Conservation (phyloP, 75 land plant genomes). For the Larix kaempferi region DNA sequence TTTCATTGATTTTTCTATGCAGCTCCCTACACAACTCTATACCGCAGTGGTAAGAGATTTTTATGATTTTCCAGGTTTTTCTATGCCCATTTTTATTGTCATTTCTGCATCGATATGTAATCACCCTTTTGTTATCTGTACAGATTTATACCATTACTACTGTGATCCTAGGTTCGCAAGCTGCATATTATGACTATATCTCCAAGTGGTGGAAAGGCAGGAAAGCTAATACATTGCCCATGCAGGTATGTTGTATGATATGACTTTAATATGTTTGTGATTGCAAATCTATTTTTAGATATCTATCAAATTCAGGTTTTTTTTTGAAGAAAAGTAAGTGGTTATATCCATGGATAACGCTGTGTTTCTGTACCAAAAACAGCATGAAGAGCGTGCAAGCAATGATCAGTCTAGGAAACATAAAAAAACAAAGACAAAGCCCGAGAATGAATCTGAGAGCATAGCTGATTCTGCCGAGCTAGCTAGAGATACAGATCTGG, state of each 20-base stretch:
- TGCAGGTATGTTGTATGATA: constrained; percentile 10
- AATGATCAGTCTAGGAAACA: background rate
- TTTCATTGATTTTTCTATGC: constrained; percentile 18
- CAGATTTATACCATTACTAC: constrained; percentile 81
- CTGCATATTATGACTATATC: constrained; percentile 52
- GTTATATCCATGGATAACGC: background rate
- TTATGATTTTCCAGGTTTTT: background rate
- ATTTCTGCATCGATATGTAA: constrained; percentile 32
- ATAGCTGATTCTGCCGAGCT: background rate
- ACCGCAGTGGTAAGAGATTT: constrained; percentile 62
- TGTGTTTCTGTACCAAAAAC: background rate
- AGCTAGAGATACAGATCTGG: background rate
- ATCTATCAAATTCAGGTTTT: background rate
- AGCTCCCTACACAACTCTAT: constrained; percentile 84
- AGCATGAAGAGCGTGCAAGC: background rate
- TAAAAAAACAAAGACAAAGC: background rate
- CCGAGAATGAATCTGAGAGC: background rate
- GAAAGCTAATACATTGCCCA: background rate
- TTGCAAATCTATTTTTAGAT: background rate
- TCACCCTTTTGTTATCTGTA: background rate
- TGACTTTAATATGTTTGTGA: background rate
- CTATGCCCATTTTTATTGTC: constrained; percentile 58
- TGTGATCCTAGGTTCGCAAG: constrained; percentile 49
- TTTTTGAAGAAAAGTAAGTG: background rate
- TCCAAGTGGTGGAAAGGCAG: constrained; percentile 18